phyloP scores from a whole-genome alignment of 2,329 filamentous ascomycete species.

The Periglandula ipomoeae region DNA sequence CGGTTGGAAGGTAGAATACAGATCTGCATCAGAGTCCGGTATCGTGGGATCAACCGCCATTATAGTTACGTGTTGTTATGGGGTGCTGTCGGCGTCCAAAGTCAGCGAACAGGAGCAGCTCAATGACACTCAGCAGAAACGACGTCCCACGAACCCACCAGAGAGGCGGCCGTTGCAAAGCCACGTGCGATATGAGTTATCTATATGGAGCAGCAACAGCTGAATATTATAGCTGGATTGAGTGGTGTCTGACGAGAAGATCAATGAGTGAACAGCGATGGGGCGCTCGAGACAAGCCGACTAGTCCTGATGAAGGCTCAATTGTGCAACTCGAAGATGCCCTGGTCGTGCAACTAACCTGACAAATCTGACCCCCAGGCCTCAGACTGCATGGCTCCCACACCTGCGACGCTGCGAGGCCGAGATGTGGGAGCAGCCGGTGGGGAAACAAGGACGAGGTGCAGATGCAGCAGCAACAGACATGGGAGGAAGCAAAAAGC shows the following conservation, averaged over 20 bases:
- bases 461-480: no score
- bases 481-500: no score
- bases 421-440: neutral
- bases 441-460: no score
- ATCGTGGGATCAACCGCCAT: conserved; percentile 4
- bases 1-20: neutral
- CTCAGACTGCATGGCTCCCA: no score
- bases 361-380: neutral
- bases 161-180: neutral
- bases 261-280: neutral
- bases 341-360: no score
- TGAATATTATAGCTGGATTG: neutral
- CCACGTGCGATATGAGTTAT: neutral
- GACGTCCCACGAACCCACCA: no score
- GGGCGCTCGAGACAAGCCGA: neutral
- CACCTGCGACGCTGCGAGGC: no score
- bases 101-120: neutral
- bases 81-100: neutral
- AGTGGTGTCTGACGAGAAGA: neutral
- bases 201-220: neutral
- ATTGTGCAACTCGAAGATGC: no score
- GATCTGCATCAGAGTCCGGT: conserved; percentile 1
- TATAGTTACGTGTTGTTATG: neutral
- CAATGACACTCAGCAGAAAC: neutral
- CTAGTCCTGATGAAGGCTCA: neutral